Evolutionary conservation across 257 asterid species (phyloP).

Genomic region (Linaria vulgaris): DNA sequence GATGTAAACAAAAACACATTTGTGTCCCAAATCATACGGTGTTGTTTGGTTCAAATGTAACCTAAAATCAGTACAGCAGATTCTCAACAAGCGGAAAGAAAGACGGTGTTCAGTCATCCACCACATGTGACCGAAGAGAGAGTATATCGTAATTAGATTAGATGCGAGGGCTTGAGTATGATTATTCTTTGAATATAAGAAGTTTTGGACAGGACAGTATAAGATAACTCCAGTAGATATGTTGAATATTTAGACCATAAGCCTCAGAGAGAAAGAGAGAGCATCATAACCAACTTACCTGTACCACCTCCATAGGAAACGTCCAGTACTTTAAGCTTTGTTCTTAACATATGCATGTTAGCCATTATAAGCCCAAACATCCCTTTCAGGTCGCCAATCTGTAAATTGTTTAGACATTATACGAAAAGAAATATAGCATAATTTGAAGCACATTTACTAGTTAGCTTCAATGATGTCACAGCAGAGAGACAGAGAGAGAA

Average conservation of each 20-base stretch:
- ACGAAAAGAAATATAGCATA: background rate
- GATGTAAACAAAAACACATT: background rate
- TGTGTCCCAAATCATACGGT: conserved; percentile 9
- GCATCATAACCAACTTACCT: too few species aligned
- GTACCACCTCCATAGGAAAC: conserved; percentile 69
- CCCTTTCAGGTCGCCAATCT: conserved; percentile 95
- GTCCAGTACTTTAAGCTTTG: conserved; percentile 75
- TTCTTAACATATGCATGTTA: conserved; percentile 60
- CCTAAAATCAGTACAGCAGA: background rate
- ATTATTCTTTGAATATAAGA: too few species aligned
- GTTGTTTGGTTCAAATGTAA: conserved; percentile 1
- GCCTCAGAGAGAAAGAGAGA: background rate
- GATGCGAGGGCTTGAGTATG: too few species aligned
- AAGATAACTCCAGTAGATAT: background rate
- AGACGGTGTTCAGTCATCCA: background rate
- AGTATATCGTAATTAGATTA: too few species aligned
- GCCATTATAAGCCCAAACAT: conserved; percentile 73
- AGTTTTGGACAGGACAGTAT: background rate
- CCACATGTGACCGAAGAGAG: background rate
- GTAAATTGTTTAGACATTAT: conserved; percentile 32
- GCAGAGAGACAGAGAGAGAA: background rate
- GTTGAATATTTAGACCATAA: background rate
- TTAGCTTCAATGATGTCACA: too few species aligned
- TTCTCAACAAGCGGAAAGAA: conserved; percentile 5
- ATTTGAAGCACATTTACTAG: too few species aligned